Evolutionary conservation across 768 basidiomycete genomes (phyloP).

Genomic region (Termitomyces sp.): DNA sequence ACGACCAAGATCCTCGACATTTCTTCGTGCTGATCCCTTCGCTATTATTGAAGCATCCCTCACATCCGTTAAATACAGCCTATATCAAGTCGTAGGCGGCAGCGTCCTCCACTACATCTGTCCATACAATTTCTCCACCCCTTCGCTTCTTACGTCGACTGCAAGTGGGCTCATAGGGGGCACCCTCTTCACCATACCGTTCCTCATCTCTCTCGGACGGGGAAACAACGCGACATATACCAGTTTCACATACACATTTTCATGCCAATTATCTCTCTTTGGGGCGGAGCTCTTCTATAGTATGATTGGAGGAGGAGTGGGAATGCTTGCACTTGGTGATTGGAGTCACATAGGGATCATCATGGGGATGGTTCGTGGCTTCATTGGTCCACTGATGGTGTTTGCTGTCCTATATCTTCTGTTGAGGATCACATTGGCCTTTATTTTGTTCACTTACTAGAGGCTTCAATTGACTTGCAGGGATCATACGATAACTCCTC

Average conservation of each 20-base stretch:
- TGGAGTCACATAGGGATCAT: neutral
- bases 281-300: neutral
- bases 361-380: neutral
- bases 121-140: neutral
- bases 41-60: neutral
- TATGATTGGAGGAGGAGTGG: neutral
- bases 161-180: neutral
- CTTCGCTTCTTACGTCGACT: neutral
- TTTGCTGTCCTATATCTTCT: neutral
- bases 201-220: neutral
- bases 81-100: neutral
- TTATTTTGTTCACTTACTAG: neutral
- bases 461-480: neutral
- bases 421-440: neutral
- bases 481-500: too few relatives aligned
- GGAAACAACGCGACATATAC: neutral
- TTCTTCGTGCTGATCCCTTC: neutral
- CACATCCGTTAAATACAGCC: neutral
- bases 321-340: neutral
- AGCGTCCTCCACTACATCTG: neutral
- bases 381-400: neutral
- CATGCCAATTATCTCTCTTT: neutral
- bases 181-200: neutral
- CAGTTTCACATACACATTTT: neutral
- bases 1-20: neutral